Percentiles rank a stretch among this genome's conserved stretches.
Evolutionary conservation across 768 basidiomycete genomes (phyloP).

Genomic region (Favolaschia claudopus): DNA sequence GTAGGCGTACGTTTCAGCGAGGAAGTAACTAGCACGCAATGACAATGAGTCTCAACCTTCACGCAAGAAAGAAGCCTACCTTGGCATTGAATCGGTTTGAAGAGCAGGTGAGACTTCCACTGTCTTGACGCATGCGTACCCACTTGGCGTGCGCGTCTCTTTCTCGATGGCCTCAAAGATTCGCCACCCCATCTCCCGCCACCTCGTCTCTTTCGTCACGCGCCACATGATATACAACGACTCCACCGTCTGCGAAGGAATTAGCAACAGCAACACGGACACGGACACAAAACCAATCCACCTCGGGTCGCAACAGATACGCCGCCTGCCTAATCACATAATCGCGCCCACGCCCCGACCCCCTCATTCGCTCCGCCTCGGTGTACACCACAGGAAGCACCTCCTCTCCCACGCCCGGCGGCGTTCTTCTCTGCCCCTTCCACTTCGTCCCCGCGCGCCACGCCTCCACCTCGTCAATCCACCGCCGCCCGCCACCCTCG

Average conservation of each 20-base stretch:
- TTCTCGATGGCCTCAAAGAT: conserved; percentile 74
- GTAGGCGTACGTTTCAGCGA: conserved; percentile 54
- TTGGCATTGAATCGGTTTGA: conserved; percentile 73
- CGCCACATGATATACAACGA: conserved; percentile 77
- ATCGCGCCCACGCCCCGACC: conserved; percentile 51
- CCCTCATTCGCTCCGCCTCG: conserved; percentile 33
- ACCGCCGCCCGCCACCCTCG: conserved; percentile 39
- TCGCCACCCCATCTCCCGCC: conserved; percentile 76
- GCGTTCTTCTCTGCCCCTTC: conserved; percentile 51
- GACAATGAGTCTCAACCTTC: not conserved
- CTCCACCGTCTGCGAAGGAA: conserved; percentile 65
- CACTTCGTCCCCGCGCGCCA: conserved; percentile 47
- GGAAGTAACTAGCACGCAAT: conserved; percentile 48
- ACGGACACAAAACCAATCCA: conserved; percentile 36
- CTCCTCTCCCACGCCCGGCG: conserved; percentile 59
- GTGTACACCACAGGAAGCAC: conserved; percentile 48
- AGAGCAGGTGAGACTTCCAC: conserved; percentile 53
- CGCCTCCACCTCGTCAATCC: conserved; percentile 57
- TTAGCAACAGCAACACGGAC: not conserved
- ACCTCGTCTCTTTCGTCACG: conserved; percentile 68
- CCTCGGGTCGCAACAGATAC: conserved; percentile 79
- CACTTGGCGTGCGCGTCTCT: conserved; percentile 61
- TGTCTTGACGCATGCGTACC: conserved; percentile 65
- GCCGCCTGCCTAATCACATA: conserved; percentile 53
- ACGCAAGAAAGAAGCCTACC: conserved; percentile 49